Conservation (phyloP, 352 stramenopile genomes). For the Globisporangium polare region DNA sequence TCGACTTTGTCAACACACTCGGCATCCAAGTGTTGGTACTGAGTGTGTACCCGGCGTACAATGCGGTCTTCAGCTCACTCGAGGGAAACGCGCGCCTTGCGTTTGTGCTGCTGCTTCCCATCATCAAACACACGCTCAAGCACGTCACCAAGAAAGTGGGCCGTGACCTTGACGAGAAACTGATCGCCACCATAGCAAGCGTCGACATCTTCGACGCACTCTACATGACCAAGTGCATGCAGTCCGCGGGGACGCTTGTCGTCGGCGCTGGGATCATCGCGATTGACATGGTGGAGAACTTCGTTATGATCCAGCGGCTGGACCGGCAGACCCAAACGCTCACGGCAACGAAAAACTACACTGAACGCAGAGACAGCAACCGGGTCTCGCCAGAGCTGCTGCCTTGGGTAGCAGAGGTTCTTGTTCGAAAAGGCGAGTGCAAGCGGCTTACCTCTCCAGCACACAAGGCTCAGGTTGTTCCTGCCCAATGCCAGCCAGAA, state of each 20-base stretch:
- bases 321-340: too few species aligned
- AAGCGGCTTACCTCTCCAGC: too few species aligned
- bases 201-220: conserved; percentile 16
- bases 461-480: too few species aligned
- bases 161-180: background rate
- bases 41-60: conserved; percentile 8
- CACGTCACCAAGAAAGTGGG: background rate
- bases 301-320: background rate
- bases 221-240: conserved; percentile 22
- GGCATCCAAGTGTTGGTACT: background rate
- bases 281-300: conserved; percentile 5
- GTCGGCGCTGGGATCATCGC: conserved; percentile 15
- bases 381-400: too few species aligned
- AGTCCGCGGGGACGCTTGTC: conserved; percentile 13
- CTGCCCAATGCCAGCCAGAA: too few species aligned
- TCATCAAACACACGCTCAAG: conserved; percentile 7
- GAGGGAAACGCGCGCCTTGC: background rate
- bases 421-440: too few species aligned
- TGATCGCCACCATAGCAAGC: background rate
- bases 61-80: conserved; percentile 11
- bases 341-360: too few species aligned
- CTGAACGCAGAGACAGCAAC: too few species aligned
- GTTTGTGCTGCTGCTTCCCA: conserved; percentile 10
- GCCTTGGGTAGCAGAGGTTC: too few species aligned
- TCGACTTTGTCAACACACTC: background rate